Evolutionary conservation across 2,329 filamentous ascomycete genomes (phyloP).

Genomic region (Penicillium brevicompactum): DNA sequence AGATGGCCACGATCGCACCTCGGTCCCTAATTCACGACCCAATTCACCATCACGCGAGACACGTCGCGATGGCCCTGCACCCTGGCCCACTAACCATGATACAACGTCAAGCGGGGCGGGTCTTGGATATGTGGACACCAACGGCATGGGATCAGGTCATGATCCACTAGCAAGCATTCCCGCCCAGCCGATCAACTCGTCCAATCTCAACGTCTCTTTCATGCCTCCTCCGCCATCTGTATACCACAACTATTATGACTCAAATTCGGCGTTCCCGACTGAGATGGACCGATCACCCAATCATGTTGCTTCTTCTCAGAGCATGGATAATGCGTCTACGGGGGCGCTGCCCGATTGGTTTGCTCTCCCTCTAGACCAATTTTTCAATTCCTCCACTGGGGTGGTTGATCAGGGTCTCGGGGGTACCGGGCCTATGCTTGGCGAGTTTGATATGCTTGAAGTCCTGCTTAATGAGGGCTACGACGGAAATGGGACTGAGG

Average conservation of each 20-base stretch:
- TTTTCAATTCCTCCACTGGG: slow-evolving; percentile 53
- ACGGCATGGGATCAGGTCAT: slow-evolving; percentile 32
- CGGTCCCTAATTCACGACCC: slow-evolving; percentile 36
- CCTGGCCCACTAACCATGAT: slow-evolving; percentile 31
- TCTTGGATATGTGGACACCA: slow-evolving; percentile 32
- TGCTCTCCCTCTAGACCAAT: slow-evolving; percentile 62
- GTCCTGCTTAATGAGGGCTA: slow-evolving; percentile 48
- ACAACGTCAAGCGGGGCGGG: slow-evolving; percentile 18
- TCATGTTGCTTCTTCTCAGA: slow-evolving; percentile 31
- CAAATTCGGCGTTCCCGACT: slow-evolving; percentile 36
- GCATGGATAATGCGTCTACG: slow-evolving; percentile 27
- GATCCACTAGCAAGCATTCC: slow-evolving; percentile 48
- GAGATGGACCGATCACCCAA: slow-evolving; percentile 32
- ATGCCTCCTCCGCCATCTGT: slow-evolving; percentile 50
- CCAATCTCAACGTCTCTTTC: slow-evolving; percentile 49
- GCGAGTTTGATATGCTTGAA: slow-evolving; percentile 54
- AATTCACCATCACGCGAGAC: slow-evolving; percentile 42
- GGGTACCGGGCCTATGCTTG: slow-evolving; percentile 64
- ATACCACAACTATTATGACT: slow-evolving; percentile 49
- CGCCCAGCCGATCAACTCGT: slow-evolving; percentile 47
- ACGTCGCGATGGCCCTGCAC: slow-evolving; percentile 29
- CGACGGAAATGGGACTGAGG: slow-evolving; percentile 30
- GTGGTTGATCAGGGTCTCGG: slow-evolving; percentile 57
- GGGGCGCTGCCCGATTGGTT: slow-evolving; percentile 58
- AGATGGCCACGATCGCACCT: slow-evolving; percentile 39